phyloP scores from a whole-genome alignment of 148 eudicot genomes.

The Linanthus parryae region DNA sequence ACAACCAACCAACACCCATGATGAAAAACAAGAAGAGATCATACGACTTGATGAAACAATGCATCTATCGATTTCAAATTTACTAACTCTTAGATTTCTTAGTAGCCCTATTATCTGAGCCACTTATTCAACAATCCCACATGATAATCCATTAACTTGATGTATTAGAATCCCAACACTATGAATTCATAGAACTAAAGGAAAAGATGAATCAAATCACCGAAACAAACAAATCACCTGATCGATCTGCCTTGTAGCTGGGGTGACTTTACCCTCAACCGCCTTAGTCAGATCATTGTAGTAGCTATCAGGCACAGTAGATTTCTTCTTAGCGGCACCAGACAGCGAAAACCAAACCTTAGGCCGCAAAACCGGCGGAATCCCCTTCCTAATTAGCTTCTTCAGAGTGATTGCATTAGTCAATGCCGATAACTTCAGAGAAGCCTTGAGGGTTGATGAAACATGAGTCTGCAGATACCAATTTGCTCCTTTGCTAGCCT shows the following conservation, averaged over 20 bases:
- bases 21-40: too few species aligned
- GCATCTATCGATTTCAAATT: too few species aligned
- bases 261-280: slow-evolving; percentile 67
- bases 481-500: slow-evolving; percentile 80
- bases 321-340: slow-evolving; percentile 96
- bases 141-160: neutral
- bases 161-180: neutral
- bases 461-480: slow-evolving; percentile 77
- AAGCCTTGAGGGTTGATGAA: slow-evolving; percentile 55
- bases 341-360: slow-evolving; percentile 88
- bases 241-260: slow-evolving; percentile 95
- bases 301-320: slow-evolving; percentile 89
- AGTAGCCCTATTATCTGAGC: too few species aligned
- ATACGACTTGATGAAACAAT: too few species aligned
- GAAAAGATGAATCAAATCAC: neutral
- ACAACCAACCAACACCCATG: too few species aligned
- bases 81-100: too few species aligned
- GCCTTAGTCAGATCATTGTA: slow-evolving; percentile 71
- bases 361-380: slow-evolving; percentile 78
- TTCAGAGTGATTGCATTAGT: slow-evolving; percentile 72
- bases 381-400: slow-evolving; percentile 80
- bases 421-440: slow-evolving; percentile 65
- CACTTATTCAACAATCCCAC: too few species aligned
- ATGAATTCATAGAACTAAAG: neutral
- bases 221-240: slow-evolving; percentile 48